These are phyloP conservation scores for Fusarium anguioides DNA, from an alignment of 2,329 filamentous ascomycete genomes.

Conservation along the genomic window DNA sequence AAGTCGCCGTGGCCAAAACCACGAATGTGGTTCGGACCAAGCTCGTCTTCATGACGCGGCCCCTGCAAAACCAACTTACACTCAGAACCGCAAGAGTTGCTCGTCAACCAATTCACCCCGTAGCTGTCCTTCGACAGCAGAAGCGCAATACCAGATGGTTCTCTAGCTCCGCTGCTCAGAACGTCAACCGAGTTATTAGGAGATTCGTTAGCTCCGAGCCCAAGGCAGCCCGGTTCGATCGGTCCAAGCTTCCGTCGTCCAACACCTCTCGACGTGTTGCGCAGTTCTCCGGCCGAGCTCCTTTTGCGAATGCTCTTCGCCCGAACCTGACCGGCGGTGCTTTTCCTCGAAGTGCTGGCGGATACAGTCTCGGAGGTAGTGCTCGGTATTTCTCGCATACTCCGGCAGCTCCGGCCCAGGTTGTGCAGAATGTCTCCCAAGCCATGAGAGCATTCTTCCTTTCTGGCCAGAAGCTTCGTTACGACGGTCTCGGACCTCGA, in stretches of 20 bases:
- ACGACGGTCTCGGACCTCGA: constrained; percentile 78
- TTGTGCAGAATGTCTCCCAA: constrained; percentile 94
- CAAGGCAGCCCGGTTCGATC: constrained; percentile 55
- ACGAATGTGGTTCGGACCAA: constrained; percentile 64
- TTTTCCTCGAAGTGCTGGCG: constrained; percentile 84
- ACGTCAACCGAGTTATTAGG: constrained; percentile 59
- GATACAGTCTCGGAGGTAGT: constrained; percentile 81
- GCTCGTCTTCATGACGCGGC: constrained; percentile 57
- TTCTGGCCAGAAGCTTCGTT: constrained; percentile 89
- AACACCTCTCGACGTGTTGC: constrained; percentile 63
- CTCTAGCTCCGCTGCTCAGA: constrained; percentile 57
- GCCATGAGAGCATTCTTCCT: constrained; percentile 92
- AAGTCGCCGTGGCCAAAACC: constrained; percentile 63
- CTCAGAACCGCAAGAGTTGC: constrained; percentile 54
- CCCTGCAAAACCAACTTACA: constrained; percentile 58
- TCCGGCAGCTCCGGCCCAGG: constrained; percentile 85
- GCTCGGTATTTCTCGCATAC: constrained; percentile 91
- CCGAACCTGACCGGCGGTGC: constrained; percentile 93
- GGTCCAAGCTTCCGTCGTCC: constrained; percentile 61
- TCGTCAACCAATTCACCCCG: constrained; percentile 66
- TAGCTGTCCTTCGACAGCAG: constrained; percentile 63
- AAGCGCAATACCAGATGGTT: constrained; percentile 59
- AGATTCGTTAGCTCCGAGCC: constrained; percentile 62
- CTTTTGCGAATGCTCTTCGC: constrained; percentile 88
- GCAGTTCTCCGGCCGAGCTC: constrained; percentile 78